phyloP scores from a whole-genome alignment of 768 basidiomycete species.

The Lactifluus piperatus region DNA sequence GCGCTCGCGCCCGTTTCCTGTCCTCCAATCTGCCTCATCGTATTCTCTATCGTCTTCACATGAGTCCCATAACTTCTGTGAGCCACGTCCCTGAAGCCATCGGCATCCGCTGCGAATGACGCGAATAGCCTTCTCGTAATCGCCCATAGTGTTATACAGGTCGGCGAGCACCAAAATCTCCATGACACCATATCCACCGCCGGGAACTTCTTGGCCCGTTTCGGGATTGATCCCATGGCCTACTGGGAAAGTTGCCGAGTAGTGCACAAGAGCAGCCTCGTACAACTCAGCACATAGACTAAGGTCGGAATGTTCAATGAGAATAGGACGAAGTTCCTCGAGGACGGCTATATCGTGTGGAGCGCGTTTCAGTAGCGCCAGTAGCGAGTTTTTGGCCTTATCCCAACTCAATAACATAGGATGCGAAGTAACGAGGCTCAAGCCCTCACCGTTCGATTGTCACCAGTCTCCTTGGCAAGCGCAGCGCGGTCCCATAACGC shows the following conservation, averaged over 20 bases:
- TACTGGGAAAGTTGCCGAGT: conserved; percentile 41
- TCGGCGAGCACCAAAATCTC: conserved; percentile 84
- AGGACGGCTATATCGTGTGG: conserved; percentile 78
- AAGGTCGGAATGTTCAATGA: conserved; percentile 67
- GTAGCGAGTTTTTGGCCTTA: conserved; percentile 55
- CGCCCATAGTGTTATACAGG: conserved; percentile 61
- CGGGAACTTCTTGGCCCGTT: conserved; percentile 22
- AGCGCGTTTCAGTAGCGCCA: conserved; percentile 61
- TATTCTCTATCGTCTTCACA: conserved; percentile 87
- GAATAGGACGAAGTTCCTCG: conserved; percentile 65
- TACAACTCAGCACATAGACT: conserved; percentile 56
- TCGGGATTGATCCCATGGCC: conserved; percentile 36
- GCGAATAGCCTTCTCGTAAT: conserved; percentile 58
- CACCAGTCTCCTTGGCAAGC: conserved; percentile 67
- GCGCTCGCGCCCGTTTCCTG: conserved; percentile 26
- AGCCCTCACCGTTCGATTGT: conserved; percentile 50
- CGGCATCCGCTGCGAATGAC: conserved; percentile 68
- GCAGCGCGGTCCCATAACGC: conserved; percentile 86
- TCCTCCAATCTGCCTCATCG: conserved; percentile 39
- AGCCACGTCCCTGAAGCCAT: conserved; percentile 82
- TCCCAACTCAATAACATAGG: not conserved
- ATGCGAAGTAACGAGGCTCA: not conserved
- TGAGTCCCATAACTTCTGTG: conserved; percentile 71
- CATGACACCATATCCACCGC: conserved; percentile 43
- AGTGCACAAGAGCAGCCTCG: conserved; percentile 65